Conservation (phyloP, 208 protist genomes). For the Trypanosoma avium region DNA sequence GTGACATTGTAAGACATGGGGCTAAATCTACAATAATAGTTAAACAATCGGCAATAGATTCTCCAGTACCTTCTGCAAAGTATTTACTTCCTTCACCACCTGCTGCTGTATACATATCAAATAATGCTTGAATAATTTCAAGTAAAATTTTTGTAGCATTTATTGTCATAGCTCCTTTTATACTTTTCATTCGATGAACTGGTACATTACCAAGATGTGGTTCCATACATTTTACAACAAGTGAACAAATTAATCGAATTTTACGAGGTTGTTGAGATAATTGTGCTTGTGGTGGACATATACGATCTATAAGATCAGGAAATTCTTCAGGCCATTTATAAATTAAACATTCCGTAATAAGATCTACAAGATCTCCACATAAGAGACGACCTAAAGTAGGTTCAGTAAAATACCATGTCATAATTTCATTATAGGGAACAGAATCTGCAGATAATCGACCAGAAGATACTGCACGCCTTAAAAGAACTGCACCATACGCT, state of each 20-base stretch:
- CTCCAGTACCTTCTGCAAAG: slow-evolving; percentile 30
- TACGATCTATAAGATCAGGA: slow-evolving; percentile 16
- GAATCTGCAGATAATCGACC: slow-evolving; percentile 23
- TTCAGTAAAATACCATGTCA: slow-evolving; percentile 73
- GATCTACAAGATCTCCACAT: slow-evolving; percentile 46
- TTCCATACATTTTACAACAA: slow-evolving; percentile 38
- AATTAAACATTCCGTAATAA: slow-evolving; percentile 67
- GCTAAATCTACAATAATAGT: slow-evolving; percentile 34
- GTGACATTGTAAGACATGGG: slow-evolving; percentile 29
- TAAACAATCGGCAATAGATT: slow-evolving; percentile 37
- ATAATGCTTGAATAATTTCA: slow-evolving; percentile 46
- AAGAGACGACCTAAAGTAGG: slow-evolving; percentile 49
- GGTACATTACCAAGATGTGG: slow-evolving; percentile 64
- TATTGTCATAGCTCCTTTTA: slow-evolving; percentile 30
- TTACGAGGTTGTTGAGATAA: slow-evolving; percentile 26
- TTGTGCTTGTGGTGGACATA: slow-evolving; percentile 24
- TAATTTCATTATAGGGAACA: slow-evolving; percentile 61
- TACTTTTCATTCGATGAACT: slow-evolving; percentile 32
- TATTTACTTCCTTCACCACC: slow-evolving; percentile 33
- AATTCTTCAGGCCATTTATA: slow-evolving; percentile 29
- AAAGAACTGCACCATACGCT: slow-evolving; percentile 78
- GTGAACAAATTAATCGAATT: slow-evolving; percentile 45
- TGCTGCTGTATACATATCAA: slow-evolving; percentile 50
- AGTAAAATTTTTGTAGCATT: slow-evolving; percentile 35
- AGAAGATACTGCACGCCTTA: slow-evolving; percentile 48